A percentile compares a stretch with the other conserved stretches of the same genome.
These are phyloP conservation scores for Tephrocybe rancida DNA, from an alignment of 768 basidiomycete species.

Conservation along the genomic window DNA sequence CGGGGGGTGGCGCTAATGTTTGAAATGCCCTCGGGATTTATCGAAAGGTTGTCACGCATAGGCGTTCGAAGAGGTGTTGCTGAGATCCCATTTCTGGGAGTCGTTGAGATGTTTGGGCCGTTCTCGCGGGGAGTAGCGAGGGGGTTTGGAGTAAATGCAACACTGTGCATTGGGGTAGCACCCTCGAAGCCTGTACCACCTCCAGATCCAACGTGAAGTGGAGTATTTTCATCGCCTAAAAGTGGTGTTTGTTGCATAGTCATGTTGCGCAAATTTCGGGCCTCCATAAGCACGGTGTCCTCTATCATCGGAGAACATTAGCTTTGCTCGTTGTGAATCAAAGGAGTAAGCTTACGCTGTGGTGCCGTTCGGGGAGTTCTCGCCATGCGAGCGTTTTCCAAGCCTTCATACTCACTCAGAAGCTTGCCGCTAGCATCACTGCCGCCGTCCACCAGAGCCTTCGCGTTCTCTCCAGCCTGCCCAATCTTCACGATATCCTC, in stretches of 20 bases:
- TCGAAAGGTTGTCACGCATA: conserved; percentile 86
- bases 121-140: conserved; percentile 80
- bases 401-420: conserved; percentile 89
- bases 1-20: conserved; percentile 71
- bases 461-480: conserved; percentile 86
- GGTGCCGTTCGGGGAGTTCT: conserved; percentile 94
- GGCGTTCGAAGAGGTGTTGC: conserved; percentile 94
- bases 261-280: conserved; percentile 95
- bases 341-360: conserved; percentile 62
- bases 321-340: not conserved
- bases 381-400: conserved; percentile 89
- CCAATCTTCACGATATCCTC: conserved; percentile 99
- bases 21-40: conserved; percentile 75
- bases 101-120: conserved; percentile 47
- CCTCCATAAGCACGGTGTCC: conserved; percentile 94
- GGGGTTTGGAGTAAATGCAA: conserved; percentile 95
- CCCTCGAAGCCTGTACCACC: conserved; percentile 93
- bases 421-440: conserved; percentile 85
- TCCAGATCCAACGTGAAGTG: conserved; percentile 71
- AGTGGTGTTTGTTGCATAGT: conserved; percentile 90
- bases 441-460: conserved; percentile 80
- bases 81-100: conserved; percentile 54
- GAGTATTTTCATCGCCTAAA: conserved; percentile 97
- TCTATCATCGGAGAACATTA: conserved; percentile 48
- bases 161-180: conserved; percentile 90